phyloP scores from a whole-genome alignment of 73 alveolate species.

The Paramecium bursaria region DNA sequence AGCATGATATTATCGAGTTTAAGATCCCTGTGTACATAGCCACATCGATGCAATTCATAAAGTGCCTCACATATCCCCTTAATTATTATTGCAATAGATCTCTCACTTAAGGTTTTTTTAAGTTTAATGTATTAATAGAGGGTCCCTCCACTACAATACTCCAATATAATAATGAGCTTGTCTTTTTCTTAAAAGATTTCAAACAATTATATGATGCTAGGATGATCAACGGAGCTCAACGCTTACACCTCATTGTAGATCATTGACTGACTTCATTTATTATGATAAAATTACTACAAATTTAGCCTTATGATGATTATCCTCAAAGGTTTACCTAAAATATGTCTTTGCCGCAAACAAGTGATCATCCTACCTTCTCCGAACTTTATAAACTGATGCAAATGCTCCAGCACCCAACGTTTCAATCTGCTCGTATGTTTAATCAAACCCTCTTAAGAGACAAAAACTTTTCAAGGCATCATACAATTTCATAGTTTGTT shows the following conservation, averaged over 20 bases:
- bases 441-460: conserved; percentile 22
- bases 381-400: conserved; percentile 31
- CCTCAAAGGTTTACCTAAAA: background rate
- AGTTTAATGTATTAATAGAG: conserved; percentile 10
- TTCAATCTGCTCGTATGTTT: background rate
- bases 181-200: conserved; percentile 90
- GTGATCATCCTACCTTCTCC: conserved; percentile 36
- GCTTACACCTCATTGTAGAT: conserved; percentile 81
- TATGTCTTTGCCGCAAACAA: conserved; percentile 46
- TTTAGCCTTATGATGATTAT: conserved; percentile 20
- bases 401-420: conserved; percentile 41
- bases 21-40: conserved; percentile 69
- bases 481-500: conserved; percentile 23
- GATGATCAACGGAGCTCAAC: conserved; percentile 87
- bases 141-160: conserved; percentile 64
- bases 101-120: conserved; percentile 9
- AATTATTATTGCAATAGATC: background rate
- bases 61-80: conserved; percentile 51
- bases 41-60: conserved; percentile 44
- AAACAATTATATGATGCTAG: conserved; percentile 86
- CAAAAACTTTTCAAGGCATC: conserved; percentile 32
- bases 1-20: conserved; percentile 69
- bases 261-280: conserved; percentile 27
- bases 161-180: conserved; percentile 92
- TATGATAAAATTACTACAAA: conserved; percentile 17